Evolutionary conservation across 768 basidiomycete genomes (phyloP), one percentile per base, ranked within the genome.

Genomic region (Aureoboletus auriporus): DNA sequence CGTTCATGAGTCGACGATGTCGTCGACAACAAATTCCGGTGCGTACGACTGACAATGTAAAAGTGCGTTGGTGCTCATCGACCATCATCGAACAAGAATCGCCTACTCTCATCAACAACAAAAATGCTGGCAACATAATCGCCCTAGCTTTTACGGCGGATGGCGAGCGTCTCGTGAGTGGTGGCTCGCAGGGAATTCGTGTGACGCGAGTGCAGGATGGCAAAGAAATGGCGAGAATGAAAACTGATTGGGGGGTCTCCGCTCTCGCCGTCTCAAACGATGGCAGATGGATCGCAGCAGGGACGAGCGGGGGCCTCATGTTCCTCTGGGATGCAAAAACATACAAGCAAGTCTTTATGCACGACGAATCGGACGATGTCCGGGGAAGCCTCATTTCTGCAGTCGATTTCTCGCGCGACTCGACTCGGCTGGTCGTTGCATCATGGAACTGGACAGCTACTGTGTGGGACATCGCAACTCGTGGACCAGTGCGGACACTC

Each of bases 391-490:
- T 1, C n/a, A 10, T 41, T 10, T 1, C 3, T 2, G 40, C 20
- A 4, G 30, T 51, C 23, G 50, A 48, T 29, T 47, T 51, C 27
- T 47, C 46, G 8, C 45, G 46, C 5, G 46, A 47, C 33, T 37
- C 37, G 17, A 28, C 36, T 1, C 27, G 40, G 1, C 29, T 51
- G 36, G 31, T 23, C 20, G 4, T 33, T 14, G 33, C 12, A 33
- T 42, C 36, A 13, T 2, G 8, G 10, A 6, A 34, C 13, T 3
- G 33, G 17, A 50, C 35, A 4, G 47, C 29, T 0, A 44, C 23
- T 1, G 13, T 52, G 10, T 52, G 47, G 47, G 26, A 50, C 13
- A 4, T 33, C 12, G 33, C 33, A 13, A 14, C 33, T 33, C 12
- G 33, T 12, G 14, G 12, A 11, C 33, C 11, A 33, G 12, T 33